Evolutionary conservation across 2,329 filamentous ascomycete genomes (phyloP), one percentile per base, ranked within the genome.

Genomic region (Kalmusia sp.): DNA sequence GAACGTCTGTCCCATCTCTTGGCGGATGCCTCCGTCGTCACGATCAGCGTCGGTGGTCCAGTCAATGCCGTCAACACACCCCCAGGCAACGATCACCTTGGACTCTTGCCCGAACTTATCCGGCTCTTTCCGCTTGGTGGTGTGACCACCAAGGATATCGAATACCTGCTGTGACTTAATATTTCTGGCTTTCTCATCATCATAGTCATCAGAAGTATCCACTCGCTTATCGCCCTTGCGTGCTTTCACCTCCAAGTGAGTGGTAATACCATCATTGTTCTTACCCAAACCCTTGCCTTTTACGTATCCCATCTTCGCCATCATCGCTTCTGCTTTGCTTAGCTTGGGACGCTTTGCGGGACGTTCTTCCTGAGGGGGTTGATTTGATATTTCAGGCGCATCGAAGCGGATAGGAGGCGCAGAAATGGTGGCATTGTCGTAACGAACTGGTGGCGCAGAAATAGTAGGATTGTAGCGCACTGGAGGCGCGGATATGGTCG

Each of bases 1-100:
- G 74, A 96, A 97, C 70, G 96, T 91, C 68, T 97, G 91, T 6
- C 95, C 95, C 74, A 99, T 97, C 72, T 97, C 93, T 77, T 98
- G 93, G 63, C 93, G 88, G 45, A 99, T 78, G 49, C 82, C 82
- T 28, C 85, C 82, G 15, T 79, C 76, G 11, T 81, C 77, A 54
- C 87, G 84, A 21, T 65, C 58, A 43, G 96, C 85, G 73, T 97
- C 93, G n/a, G 80, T 82, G 52, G 88, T 84, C 38, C 96, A 77
- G 69, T 96, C 83, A 80, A 98, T 87, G 5, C 89, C 90, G 57
- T 95, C 87, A 1, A 98, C 83, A 90, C 98, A 97, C 44, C 91
- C 88, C 48, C 84, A 83, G 15, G 97, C 77, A 39, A 96, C 87
- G 45, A 98, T 84, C 15, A 98, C 93, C 58, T 90, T 85, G 54